These are phyloP conservation scores for Tremellales sp. DNA, from an alignment of 1,284 basidiomycete genomes.

Conservation along the genomic window DNA sequence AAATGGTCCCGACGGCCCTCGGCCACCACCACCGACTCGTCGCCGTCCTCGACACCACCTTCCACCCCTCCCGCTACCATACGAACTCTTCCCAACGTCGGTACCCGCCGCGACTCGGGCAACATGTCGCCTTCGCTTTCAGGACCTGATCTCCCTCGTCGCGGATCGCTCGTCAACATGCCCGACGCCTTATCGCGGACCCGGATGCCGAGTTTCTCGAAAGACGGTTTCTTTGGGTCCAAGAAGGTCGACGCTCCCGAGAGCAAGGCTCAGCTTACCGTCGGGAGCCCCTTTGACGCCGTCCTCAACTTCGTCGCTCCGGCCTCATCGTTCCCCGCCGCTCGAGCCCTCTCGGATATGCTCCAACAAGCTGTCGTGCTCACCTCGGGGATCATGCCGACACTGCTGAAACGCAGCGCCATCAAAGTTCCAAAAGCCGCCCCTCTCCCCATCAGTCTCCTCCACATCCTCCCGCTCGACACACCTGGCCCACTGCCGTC, in stretches of 20 bases:
- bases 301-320: constrained; percentile 40
- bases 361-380: constrained; percentile 34
- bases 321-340: constrained; percentile 9
- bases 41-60: neutral
- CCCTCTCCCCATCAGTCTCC: constrained; percentile 24
- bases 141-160: constrained; percentile 6
- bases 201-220: too few relatives aligned
- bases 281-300: constrained; percentile 31
- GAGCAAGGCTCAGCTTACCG: too few relatives aligned
- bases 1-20: constrained; percentile 9
- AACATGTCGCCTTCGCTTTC: neutral
- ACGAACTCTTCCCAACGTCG: constrained; percentile 8
- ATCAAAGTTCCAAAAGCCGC: neutral
- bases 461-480: constrained; percentile 33
- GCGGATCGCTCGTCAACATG: neutral
- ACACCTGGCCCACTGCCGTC: constrained; percentile 27
- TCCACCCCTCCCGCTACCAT: constrained; percentile 6
- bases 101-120: constrained; percentile 15
- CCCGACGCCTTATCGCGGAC: too few relatives aligned
- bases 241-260: too few relatives aligned
- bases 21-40: constrained; percentile 12
- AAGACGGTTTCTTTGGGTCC: too few relatives aligned
- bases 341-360: constrained; percentile 31
- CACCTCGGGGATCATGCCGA: constrained; percentile 34
- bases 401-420: constrained; percentile 13